These are phyloP conservation scores for Claviceps lovelessii DNA, from an alignment of 2,329 filamentous ascomycete species.

Conservation along the genomic window DNA sequence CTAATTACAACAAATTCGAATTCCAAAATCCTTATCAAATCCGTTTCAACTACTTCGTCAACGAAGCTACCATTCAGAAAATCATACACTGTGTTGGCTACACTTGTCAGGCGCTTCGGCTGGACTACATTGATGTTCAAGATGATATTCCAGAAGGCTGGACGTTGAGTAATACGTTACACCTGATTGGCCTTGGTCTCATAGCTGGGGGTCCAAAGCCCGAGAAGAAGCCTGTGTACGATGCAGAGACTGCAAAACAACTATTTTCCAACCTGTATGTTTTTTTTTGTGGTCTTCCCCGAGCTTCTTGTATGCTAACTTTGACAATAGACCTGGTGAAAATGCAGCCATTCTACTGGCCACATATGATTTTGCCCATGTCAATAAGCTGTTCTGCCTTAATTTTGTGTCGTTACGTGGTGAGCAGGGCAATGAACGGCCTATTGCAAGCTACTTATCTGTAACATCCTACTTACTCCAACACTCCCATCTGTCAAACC, in stretches of 20 bases:
- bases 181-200: constrained; percentile 68
- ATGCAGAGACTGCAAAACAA: constrained; percentile 66
- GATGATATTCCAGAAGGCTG: constrained; percentile 86
- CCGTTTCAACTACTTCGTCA: constrained; percentile 87
- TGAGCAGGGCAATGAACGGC: constrained; percentile 53
- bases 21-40: constrained; percentile 92
- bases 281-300: constrained; percentile 18
- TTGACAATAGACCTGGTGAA: constrained; percentile 49
- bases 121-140: constrained; percentile 70
- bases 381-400: constrained; percentile 90
- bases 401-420: constrained; percentile 55
- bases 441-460: constrained; percentile 72
- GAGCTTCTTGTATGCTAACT: not conserved
- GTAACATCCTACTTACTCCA: constrained; percentile 86
- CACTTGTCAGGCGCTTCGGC: constrained; percentile 53
- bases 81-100: constrained; percentile 64
- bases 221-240: constrained; percentile 42
- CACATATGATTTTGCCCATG: constrained; percentile 83
- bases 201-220: constrained; percentile 56
- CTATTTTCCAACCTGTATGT: constrained; percentile 67
- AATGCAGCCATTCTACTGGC: constrained; percentile 70
- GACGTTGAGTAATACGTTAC: constrained; percentile 67
- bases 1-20: constrained; percentile 99
- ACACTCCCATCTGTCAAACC: constrained; percentile 71
- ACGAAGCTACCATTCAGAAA: constrained; percentile 72